phyloP scores from a whole-genome alignment of 108 stramenopile species.

The Nitzschia sp. region DNA sequence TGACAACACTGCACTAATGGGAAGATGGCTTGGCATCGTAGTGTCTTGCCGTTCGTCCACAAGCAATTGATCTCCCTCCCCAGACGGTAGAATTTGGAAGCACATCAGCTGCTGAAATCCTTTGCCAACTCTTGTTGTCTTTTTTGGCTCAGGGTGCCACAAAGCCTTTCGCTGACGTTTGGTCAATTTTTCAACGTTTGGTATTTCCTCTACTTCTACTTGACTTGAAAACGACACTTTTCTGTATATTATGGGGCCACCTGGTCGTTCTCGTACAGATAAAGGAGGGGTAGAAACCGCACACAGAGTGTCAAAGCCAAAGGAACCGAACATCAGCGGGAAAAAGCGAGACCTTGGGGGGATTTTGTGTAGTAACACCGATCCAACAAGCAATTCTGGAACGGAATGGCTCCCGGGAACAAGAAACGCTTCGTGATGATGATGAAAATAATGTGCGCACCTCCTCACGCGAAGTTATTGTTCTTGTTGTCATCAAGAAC shows the following conservation, averaged over 20 bases:
- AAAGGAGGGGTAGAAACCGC: not conserved
- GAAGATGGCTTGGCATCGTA: conserved; percentile 8
- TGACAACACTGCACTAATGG: conserved; percentile 20
- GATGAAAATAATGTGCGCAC: too few relatives aligned
- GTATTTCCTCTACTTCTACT: conserved; percentile 31
- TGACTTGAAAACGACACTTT: conserved; percentile 23
- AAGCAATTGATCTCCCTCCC: conserved; percentile 5
- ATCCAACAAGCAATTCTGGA: too few relatives aligned
- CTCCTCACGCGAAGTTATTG: too few relatives aligned
- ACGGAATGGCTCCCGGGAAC: too few relatives aligned
- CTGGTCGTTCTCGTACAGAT: too few relatives aligned
- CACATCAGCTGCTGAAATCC: conserved; percentile 6
- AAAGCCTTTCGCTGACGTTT: conserved; percentile 19
- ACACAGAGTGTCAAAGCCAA: not conserved
- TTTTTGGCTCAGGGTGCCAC: conserved; percentile 25
- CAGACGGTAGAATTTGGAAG: not conserved
- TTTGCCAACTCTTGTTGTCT: not conserved
- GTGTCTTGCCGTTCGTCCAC: not conserved
- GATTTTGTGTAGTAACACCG: too few relatives aligned
- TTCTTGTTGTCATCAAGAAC: too few relatives aligned
- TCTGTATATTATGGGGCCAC: not conserved
- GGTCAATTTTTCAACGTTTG: conserved; percentile 7
- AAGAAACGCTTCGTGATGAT: too few relatives aligned
- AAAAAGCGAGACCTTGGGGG: too few relatives aligned
- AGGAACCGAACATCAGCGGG: not conserved